Percentiles rank a stretch among this genome's conserved stretches.
phyloP scores from a whole-genome alignment of 345 rosid genomes.

The Moringa oleifera region DNA sequence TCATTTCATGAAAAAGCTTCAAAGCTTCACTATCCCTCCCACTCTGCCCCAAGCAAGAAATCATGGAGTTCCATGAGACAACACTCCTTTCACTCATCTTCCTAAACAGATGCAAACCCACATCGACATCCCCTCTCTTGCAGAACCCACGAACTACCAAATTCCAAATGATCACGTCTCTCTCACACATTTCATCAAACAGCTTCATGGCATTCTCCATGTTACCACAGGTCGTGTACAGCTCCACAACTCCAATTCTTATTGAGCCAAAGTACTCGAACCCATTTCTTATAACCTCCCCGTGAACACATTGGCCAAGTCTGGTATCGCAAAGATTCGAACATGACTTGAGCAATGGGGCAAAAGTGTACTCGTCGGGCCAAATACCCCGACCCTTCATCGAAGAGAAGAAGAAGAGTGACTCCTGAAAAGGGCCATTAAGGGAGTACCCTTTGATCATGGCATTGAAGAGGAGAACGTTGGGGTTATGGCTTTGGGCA shows the following conservation, averaged over 20 bases:
- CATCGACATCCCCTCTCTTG: constrained; percentile 41
- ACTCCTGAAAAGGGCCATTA: constrained; percentile 39
- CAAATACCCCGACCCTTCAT: constrained; percentile 50
- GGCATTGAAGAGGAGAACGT: constrained; percentile 49
- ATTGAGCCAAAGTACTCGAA: constrained; percentile 42
- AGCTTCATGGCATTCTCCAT: constrained; percentile 51
- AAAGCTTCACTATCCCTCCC: constrained; percentile 60
- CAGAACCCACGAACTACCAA: constrained; percentile 63
- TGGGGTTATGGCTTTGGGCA: constrained; percentile 39
- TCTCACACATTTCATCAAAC: constrained; percentile 53
- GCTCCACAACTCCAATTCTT: constrained; percentile 55
- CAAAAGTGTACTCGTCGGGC: constrained; percentile 68
- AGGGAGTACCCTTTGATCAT: constrained; percentile 61
- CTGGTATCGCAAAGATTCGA: constrained; percentile 27
- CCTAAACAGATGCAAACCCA: constrained; percentile 44
- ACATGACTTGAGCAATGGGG: constrained; percentile 67
- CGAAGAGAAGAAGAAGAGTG: constrained; percentile 37
- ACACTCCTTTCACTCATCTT: constrained; percentile 51
- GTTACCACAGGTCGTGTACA: constrained; percentile 30
- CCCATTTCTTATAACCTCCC: constrained; percentile 44
- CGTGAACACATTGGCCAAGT: constrained; percentile 45
- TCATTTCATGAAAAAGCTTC: constrained; percentile 53
- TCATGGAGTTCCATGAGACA: constrained; percentile 69
- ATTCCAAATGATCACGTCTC: constrained; percentile 61
- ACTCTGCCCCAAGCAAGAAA: constrained; percentile 46